Base-by-base conservation (phyloP, 805 yeast species). In the Lipomyces japonicus region DNA sequence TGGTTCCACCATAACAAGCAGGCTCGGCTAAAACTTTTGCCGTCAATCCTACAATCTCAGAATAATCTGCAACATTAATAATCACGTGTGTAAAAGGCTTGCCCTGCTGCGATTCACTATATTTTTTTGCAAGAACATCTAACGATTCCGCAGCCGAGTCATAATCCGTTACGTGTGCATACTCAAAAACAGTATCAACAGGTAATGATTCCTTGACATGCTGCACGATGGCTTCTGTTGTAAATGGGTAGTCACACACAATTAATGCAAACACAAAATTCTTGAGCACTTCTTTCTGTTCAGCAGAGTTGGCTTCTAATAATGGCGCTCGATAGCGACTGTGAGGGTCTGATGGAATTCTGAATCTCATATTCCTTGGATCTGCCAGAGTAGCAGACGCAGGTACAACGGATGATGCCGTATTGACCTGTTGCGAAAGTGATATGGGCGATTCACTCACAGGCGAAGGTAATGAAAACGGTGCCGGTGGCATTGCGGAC, bases 71-170 rank as follows among this genome's bases (percentile, higher is more conserved):
- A 9, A 62, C 52, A 48, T 63, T 63, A n/a, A 64, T 39, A 24
- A 65, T 58, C 16, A 64, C 54, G 51, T 65, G 68, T 9, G 65
- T 65, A 59, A 64, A 63, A 12, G 57, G 42, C 23, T 22, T 39
- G 2, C 38, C 25, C 23, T 36, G 39, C 4, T 12, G 23, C 16
- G 45, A 25, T n/a, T 16, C 40, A n/a, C 50, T 35, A 4, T 32
- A 25, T 2, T 31, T 42, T 5, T 38, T 12, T 14, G 45, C 50
- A 3, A 53, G 40, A 2, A 26, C 42, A 16, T 26, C 16, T 5
- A 54, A 32, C 30, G 48, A 16, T 5, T 54, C 56, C 3, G 25
- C n/a, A 4, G 56, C 58, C 6, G 50, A 30, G 4, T 37, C 50
- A 42, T 40, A 51, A 24, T 44, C 39, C 26, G 48, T 39, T 18